phyloP scores from a whole-genome alignment of 345 rosid genomes.

The Hypericum perforatum region DNA sequence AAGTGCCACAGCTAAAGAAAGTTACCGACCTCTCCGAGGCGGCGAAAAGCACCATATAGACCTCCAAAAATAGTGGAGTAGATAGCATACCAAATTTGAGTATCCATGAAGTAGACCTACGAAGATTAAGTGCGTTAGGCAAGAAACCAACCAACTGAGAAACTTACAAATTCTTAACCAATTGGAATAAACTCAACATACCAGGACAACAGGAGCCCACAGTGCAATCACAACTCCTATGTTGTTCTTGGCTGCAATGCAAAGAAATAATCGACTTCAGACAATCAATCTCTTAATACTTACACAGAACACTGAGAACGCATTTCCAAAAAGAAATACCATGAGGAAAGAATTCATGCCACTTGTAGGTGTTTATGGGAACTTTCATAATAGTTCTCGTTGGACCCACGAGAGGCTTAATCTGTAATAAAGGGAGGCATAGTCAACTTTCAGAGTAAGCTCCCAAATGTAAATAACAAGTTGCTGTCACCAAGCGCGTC shows the following conservation, averaged over 20 bases:
- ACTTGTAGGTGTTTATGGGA: conserved; percentile 27
- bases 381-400: conserved; percentile 43
- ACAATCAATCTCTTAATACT: not conserved
- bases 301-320: not conserved
- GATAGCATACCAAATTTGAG: conserved; percentile 55
- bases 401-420: conserved; percentile 53
- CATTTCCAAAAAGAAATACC: conserved; percentile 24
- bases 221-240: conserved; percentile 41
- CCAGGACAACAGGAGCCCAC: conserved; percentile 48
- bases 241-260: conserved; percentile 37
- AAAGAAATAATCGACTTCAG: conserved; percentile 6
- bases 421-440: conserved; percentile 24
- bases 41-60: conserved; percentile 45
- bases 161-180: not conserved
- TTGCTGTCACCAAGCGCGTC: no score
- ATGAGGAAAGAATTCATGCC: conserved; percentile 62
- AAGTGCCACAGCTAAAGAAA: not conserved
- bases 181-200: conserved; percentile 12
- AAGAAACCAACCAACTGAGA: no score
- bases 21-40: conserved; percentile 47
- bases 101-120: conserved; percentile 55
- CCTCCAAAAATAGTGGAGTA: conserved; percentile 50
- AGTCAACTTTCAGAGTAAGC: no score
- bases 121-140: not conserved
- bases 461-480: no score